Evolutionary conservation across 192 early-diverging fungal genomes (phyloP).

Genomic region (Pilobolus umbonatus): DNA sequence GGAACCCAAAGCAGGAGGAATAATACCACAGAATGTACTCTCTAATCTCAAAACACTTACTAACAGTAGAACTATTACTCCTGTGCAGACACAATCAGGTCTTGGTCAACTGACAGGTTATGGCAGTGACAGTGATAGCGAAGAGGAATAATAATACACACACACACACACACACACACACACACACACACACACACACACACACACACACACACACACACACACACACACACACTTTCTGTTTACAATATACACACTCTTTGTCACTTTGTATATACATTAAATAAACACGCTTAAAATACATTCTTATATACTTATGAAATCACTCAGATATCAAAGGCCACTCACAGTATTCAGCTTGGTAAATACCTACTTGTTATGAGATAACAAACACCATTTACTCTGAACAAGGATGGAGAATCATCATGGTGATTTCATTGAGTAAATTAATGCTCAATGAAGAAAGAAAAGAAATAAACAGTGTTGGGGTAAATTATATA

Average conservation of each 20-base stretch:
- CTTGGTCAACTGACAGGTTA: constrained; percentile 38
- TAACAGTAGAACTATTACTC: background rate
- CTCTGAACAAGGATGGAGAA: constrained; percentile 21
- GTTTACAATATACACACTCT: too few relatives aligned
- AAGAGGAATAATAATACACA: background rate
- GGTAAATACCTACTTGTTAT: constrained; percentile 5
- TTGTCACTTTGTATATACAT: too few relatives aligned
- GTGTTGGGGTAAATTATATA: background rate
- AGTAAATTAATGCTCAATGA: constrained; percentile 6
- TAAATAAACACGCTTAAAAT: too few relatives aligned
- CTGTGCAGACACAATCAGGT: constrained; percentile 14
- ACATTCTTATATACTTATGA: too few relatives aligned
- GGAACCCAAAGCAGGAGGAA: constrained; percentile 18
- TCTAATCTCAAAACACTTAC: constrained; percentile 4
- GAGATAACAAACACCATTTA: constrained; percentile 2
- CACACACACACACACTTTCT: too few relatives aligned
- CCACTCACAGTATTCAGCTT: constrained; percentile 18
- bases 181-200: too few relatives aligned
- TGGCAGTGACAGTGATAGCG: constrained; percentile 41
- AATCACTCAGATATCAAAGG: too few relatives aligned
- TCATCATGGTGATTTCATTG: constrained; percentile 16
- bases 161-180: too few relatives aligned
- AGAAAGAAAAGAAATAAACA: background rate
- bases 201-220: too few relatives aligned
- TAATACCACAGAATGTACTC: constrained; percentile 27